Evolutionary conservation across 2,329 filamentous ascomycete genomes (phyloP).

Genomic region (Clonostachys byssicola): DNA sequence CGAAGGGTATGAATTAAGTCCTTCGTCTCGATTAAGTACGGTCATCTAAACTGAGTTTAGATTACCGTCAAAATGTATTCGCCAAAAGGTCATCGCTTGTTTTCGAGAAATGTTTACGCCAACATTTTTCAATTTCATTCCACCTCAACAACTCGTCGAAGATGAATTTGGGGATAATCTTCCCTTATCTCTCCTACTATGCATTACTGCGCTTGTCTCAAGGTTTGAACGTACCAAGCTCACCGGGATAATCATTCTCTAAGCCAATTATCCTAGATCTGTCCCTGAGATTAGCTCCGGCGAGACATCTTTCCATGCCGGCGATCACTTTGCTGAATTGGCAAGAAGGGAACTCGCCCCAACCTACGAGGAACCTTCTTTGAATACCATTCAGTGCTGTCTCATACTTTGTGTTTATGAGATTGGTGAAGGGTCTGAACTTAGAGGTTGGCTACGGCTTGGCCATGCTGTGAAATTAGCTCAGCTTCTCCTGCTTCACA

Average conservation of each 20-base stretch:
- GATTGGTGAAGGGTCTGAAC: background rate
- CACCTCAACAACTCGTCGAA: background rate
- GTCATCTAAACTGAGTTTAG: no score
- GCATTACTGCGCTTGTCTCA: background rate
- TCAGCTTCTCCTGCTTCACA: constrained; percentile 1
- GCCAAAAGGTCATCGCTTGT: background rate
- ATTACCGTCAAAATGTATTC: background rate
- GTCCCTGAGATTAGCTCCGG: no score
- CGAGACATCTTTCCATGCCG: background rate
- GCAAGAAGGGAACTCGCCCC: background rate
- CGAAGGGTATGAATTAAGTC: no score
- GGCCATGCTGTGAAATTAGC: constrained; percentile 1
- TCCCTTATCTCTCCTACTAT: background rate
- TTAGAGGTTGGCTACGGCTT: background rate
- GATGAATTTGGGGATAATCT: background rate
- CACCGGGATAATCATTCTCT: no score
- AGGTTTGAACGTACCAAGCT: background rate
- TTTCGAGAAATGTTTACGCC: background rate
- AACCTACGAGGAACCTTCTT: background rate
- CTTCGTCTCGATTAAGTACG: no score
- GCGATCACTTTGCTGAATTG: background rate
- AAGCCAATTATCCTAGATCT: no score
- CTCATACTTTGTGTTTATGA: constrained; percentile 1
- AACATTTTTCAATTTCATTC: background rate
- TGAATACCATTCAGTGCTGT: background rate